phyloP scores from a whole-genome alignment of 140 eudicot genomes.

The Stevia rebaudiana region DNA sequence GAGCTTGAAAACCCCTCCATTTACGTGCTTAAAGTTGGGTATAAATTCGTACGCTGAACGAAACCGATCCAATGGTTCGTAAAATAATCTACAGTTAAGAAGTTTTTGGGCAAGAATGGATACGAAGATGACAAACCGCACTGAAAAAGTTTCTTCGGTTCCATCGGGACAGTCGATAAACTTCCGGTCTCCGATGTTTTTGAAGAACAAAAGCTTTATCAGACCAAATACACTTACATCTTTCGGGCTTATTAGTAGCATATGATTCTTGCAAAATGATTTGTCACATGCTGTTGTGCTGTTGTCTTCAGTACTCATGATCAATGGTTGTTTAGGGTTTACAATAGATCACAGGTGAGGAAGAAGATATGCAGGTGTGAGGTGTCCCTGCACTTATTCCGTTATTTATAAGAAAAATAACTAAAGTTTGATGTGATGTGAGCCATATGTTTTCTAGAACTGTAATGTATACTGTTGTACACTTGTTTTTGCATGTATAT shows the following conservation, averaged over 20 bases:
- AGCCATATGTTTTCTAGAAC: background rate
- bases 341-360: background rate
- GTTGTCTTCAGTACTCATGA: constrained; percentile 13
- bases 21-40: constrained; percentile 36
- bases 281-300: constrained; percentile 28
- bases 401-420: constrained; percentile 7
- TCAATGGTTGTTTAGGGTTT: background rate
- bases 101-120: constrained; percentile 44
- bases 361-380: constrained; percentile 19
- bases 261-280: constrained; percentile 37
- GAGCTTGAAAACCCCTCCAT: constrained; percentile 35
- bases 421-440: background rate
- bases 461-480: too few relatives aligned
- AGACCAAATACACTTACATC: constrained; percentile 37
- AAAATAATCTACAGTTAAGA: constrained; percentile 19
- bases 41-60: constrained; percentile 39
- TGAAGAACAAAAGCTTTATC: constrained; percentile 34
- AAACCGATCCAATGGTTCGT: constrained; percentile 28
- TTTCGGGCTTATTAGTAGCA: constrained; percentile 47
- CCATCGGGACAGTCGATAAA: constrained; percentile 42
- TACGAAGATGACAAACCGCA: constrained; percentile 41
- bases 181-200: constrained; percentile 27
- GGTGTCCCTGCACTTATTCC: background rate
- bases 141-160: constrained; percentile 17
- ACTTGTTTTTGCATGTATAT: too few relatives aligned